A percentile compares a stretch with the other conserved stretches of the same genome.
phyloP scores from a whole-genome alignment of 306 rosid genomes.

The Betula pendula region DNA sequence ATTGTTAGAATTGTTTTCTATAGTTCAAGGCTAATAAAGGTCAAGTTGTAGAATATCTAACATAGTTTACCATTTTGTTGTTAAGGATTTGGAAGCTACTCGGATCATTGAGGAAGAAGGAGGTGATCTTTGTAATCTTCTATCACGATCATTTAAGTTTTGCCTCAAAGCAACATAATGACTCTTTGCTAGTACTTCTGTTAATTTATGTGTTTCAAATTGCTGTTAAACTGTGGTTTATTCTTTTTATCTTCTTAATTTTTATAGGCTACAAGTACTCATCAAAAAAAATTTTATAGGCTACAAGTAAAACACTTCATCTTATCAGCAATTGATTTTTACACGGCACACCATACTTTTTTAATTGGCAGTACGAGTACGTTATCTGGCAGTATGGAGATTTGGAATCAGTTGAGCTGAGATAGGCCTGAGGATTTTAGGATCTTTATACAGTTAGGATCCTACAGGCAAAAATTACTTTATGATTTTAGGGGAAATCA shows the following conservation, averaged over 20 bases:
- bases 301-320: background rate
- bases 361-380: background rate
- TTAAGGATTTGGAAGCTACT: slow-evolving; percentile 52
- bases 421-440: background rate
- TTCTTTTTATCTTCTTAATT: background rate
- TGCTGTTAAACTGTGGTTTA: slow-evolving; percentile 1
- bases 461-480: background rate
- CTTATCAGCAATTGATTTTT: background rate
- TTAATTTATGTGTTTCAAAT: background rate
- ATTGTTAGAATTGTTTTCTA: background rate
- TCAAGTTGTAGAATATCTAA: background rate
- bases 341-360: background rate
- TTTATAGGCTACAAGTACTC: background rate
- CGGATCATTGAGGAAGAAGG: slow-evolving; percentile 34
- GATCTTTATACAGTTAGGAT: background rate
- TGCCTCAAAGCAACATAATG: background rate
- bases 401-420: background rate
- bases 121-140: slow-evolving; percentile 33
- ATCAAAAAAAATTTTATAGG: too few species aligned
- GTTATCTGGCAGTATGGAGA: background rate
- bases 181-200: background rate
- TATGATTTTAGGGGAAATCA: background rate
- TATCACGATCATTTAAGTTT: background rate
- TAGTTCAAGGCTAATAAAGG: background rate
- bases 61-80: slow-evolving; percentile 3